phyloP scores from a whole-genome alignment of 805 yeast species.

The Ogataea philodendri region DNA sequence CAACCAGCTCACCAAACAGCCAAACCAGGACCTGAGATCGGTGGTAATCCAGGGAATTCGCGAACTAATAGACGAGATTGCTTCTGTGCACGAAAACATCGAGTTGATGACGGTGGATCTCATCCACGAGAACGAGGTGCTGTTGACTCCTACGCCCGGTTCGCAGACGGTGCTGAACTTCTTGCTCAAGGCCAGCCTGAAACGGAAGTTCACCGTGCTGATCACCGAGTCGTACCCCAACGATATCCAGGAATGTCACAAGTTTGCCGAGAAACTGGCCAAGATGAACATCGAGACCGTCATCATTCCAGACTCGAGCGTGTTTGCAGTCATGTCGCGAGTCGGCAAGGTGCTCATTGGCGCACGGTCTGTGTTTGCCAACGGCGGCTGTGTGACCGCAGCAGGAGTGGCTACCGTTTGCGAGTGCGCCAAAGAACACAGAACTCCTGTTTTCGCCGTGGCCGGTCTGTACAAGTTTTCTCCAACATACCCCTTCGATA shows the following conservation, averaged over 20 bases:
- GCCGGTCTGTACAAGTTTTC: conserved; percentile 92
- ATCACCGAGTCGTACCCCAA: conserved; percentile 94
- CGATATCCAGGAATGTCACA: conserved; percentile 71
- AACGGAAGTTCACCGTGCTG: conserved; percentile 87
- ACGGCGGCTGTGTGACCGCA: conserved; percentile 89
- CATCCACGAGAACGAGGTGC: conserved; percentile 86
- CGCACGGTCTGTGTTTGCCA: conserved; percentile 88
- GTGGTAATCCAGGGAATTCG: conserved; percentile 88
- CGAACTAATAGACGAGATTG: conserved; percentile 87
- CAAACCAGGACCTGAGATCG: conserved; percentile 69
- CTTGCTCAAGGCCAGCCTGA: conserved; percentile 78
- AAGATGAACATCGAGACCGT: conserved; percentile 87
- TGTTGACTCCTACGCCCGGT: conserved; percentile 91
- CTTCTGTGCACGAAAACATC: conserved; percentile 84
- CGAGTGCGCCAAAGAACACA: conserved; percentile 92
- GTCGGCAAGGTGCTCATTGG: conserved; percentile 96
- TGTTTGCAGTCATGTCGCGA: conserved; percentile 93
- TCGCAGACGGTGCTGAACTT: conserved; percentile 87
- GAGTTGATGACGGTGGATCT: conserved; percentile 89
- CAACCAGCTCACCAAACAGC: conserved; percentile 37
- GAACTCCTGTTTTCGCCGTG: conserved; percentile 94
- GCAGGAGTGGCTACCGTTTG: conserved; percentile 92
- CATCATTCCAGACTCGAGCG: conserved; percentile 88
- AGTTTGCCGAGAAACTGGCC: conserved; percentile 74
- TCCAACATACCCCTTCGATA: conserved; percentile 88